Evolutionary conservation across 2,329 filamentous ascomycete genomes (phyloP).

Genomic region (Hortaea werneckii): DNA sequence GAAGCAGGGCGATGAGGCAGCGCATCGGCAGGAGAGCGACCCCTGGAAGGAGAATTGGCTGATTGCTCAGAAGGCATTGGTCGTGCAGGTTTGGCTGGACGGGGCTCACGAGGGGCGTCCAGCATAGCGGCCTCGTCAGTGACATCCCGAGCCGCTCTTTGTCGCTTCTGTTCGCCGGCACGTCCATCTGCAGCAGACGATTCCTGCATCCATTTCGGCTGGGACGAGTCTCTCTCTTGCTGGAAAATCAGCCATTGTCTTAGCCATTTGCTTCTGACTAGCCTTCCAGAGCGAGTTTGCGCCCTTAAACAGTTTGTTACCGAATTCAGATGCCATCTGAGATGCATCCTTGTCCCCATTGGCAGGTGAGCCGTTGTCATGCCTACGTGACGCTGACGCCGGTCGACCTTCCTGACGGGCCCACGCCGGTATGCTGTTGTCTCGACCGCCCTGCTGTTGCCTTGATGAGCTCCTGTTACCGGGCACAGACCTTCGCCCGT

Average conservation of each 20-base stretch:
- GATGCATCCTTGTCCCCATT: constrained; percentile 60
- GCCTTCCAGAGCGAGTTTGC: constrained; percentile 94
- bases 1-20: constrained; percentile 28
- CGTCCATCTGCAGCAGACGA: constrained; percentile 28
- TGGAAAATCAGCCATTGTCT: constrained; percentile 85
- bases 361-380: constrained; percentile 45
- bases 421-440: constrained; percentile 46
- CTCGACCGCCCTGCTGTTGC: constrained; percentile 25
- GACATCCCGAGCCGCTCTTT: constrained; percentile 21
- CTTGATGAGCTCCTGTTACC: constrained; percentile 14
- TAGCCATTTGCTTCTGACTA: constrained; percentile 83
- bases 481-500: constrained; percentile 10
- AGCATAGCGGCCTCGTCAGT: constrained; percentile 63
- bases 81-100: constrained; percentile 36
- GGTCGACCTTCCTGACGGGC: constrained; percentile 48
- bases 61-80: constrained; percentile 14
- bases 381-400: constrained; percentile 36
- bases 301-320: constrained; percentile 78
- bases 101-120: constrained; percentile 46
- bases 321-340: constrained; percentile 71
- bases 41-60: constrained; percentile 8
- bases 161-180: constrained; percentile 16
- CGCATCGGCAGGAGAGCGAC: constrained; percentile 22
- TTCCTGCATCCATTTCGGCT: constrained; percentile 94
- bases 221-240: constrained; percentile 61